Conservation (phyloP, 352 stramenopile species). For the Hyaloperonospora arabidopsidis region DNA sequence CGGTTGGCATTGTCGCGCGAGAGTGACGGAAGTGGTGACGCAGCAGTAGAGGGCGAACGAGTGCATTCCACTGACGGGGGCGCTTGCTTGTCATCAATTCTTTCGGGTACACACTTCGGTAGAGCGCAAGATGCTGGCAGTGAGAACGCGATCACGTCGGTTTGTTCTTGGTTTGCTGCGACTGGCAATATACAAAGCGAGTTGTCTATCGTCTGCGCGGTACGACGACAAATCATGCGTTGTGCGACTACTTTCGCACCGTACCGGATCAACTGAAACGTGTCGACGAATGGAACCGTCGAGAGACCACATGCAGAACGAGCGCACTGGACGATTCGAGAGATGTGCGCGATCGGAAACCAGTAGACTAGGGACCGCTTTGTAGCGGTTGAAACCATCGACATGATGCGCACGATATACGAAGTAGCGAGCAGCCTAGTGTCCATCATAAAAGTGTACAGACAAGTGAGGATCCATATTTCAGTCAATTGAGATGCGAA, state of each 20-base stretch:
- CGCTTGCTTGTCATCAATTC: too few species aligned
- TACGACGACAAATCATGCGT: background rate
- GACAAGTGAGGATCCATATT: too few species aligned
- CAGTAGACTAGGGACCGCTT: too few species aligned
- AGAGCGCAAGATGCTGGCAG: background rate
- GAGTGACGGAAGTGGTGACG: background rate
- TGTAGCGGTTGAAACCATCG: too few species aligned
- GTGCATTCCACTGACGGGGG: too few species aligned
- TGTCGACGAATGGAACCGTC: background rate
- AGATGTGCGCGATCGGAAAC: background rate
- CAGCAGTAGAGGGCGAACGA: too few species aligned
- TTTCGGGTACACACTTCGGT: background rate
- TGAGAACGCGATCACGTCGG: background rate
- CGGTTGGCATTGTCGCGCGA: slow-evolving; percentile 7
- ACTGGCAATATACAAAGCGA: background rate
- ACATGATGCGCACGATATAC: too few species aligned
- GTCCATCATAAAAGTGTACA: too few species aligned
- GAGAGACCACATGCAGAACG: background rate
- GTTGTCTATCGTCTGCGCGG: background rate
- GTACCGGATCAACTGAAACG: background rate
- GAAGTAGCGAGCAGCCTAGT: too few species aligned
- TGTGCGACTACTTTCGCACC: too few species aligned
- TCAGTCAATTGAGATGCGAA: too few species aligned
- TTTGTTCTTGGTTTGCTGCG: background rate
- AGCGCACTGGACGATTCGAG: background rate